Percentiles rank a stretch among this genome's conserved stretches.
These are phyloP conservation scores for Beauveria brongniartii DNA, from an alignment of 2,329 filamentous ascomycete species.

Conservation along the genomic window DNA sequence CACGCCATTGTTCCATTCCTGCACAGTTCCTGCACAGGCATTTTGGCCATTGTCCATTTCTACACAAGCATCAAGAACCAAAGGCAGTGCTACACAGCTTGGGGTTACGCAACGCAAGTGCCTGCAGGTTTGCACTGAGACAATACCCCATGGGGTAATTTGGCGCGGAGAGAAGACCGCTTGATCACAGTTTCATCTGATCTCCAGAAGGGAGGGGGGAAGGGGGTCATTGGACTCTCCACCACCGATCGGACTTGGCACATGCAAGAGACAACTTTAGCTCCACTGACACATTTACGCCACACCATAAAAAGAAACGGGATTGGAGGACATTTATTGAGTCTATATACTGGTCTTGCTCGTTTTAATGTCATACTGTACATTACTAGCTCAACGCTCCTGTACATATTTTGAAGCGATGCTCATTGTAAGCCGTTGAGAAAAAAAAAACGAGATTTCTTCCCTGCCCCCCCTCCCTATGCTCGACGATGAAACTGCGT, in stretches of 20 bases:
- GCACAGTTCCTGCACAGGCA: not conserved
- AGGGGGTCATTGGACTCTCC: not conserved
- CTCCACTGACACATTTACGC: not conserved
- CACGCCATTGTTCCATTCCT: not conserved
- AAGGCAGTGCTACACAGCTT: not conserved
- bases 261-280: not conserved
- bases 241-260: not conserved
- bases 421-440: not conserved
- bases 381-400: not conserved
- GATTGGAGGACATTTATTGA: no score
- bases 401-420: not conserved
- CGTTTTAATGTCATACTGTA: not conserved
- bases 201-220: not conserved
- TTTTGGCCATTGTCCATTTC: not conserved
- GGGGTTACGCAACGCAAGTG: not conserved
- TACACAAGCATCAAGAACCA: not conserved
- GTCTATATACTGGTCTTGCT: not conserved
- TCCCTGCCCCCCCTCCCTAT: no score
- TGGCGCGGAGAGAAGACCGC: constrained; percentile 3
- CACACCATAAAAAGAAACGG: not conserved
- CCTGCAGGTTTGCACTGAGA: not conserved
- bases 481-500: no score
- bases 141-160: constrained; percentile 6
- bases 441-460: no score
- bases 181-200: not conserved